Evolutionary conservation across 345 rosid species (phyloP), one percentile per base, ranked within the genome.

Genomic region (Camelina neglecta): DNA sequence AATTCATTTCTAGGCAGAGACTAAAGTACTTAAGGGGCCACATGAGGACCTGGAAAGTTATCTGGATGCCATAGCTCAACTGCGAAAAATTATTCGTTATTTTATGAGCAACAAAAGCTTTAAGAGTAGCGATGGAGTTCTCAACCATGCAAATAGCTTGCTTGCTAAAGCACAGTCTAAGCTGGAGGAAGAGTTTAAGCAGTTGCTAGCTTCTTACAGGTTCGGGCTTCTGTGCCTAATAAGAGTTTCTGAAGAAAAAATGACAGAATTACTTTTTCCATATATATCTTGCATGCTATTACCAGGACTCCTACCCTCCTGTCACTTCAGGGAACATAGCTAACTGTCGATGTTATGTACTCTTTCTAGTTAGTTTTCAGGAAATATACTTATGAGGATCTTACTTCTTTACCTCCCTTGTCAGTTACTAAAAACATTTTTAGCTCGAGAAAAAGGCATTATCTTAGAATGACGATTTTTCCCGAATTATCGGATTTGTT

Each of bases 111-210:
- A 81, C 61, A 90, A 88, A 81, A 85, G 89, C 78, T 89, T 83
- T 80, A 90, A 84, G 81, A 90, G 83, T 71, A 85, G 86, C 13
- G 97, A 95, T 71, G 90, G 74, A 67, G 87, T 89, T 58, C 83
- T 90, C 69, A 87, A 83, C 75, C 82, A 90, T 55, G 91, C 93
- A 15, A 90, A 86, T 81, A 83, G 59, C 74, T 85, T 95, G 79
- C 97, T 92, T 83, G 84, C 86, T 29, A 95, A 89, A 84, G 97
- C 99, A 69, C 89, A 92, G 80, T 86, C 96, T 31, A 92, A 92
- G 84, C 89, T 92, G 50, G 97, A 92, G 61, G 99, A 95, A 7
- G 99, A 95, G 87, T 95, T 92, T 80, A 89, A 83, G 84, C 96
- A 88, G 72, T 87, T 88, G 20, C 78, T 95, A 75, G 70, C 81